Evolutionary conservation across 345 rosid genomes (phyloP), one percentile per base, ranked within the genome.

Genomic region (thale cress (Arabidopsis thaliana)): DNA sequence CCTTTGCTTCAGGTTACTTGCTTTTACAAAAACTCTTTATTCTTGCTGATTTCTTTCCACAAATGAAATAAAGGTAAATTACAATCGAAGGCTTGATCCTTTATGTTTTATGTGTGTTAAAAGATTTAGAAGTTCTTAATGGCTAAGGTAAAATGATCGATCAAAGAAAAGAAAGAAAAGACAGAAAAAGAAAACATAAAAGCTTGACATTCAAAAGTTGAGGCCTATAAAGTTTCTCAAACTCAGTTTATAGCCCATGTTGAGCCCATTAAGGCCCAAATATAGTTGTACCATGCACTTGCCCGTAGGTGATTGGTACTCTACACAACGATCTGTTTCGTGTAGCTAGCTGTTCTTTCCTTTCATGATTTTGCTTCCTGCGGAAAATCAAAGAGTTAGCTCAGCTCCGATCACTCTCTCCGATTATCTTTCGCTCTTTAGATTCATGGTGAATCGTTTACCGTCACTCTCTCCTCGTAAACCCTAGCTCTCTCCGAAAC

Each of bases 331-430:
- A 67, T 67, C 77, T 65, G 73, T 66, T 60, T 65, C 63, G 53
- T 41, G 48, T 14, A 40, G 60, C 72, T 14, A 40, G 60, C 72
- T 36, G 13, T 57, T 57, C 38, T 25, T 45, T 59, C 30, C 36
- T 16, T 50, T 72, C 68, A 59, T 46, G 14, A 30, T 65, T 78
- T 42, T 51, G 68, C 73, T 65, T 71, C 58, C 13, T 72, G 56
- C 63, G 4, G 24, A 45, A 52, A 42, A 58, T 41, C 61, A 20
- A 38, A 74, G 73, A 37, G 74, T 50, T 61, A 42, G 14, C 77
- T 58, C 69, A 52, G 64, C 77, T 59, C 65, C 67, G 77, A 72
- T 78, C 81, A 58, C 9, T 41, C 57, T 78, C 64, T 52, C 38
- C 65, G 50, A 33, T 14, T 66, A 66, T 60, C 23, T 16, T 51